Conservation (phyloP, 139 green algal species). For the Micromonas pusilla region DNA sequence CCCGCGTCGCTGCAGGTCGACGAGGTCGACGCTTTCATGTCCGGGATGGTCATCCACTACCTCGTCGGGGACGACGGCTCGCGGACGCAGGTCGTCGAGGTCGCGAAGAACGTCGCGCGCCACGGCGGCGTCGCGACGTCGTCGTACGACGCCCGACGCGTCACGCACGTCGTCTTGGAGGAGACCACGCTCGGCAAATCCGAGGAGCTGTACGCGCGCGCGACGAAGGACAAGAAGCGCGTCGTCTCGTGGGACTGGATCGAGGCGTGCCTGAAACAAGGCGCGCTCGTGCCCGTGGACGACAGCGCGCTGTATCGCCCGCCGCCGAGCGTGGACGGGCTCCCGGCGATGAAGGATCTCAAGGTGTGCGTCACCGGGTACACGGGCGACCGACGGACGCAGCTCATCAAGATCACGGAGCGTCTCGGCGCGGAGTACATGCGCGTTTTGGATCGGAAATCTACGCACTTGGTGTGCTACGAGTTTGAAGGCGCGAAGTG, state of each 20-base stretch:
- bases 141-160: not conserved
- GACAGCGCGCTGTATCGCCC: not conserved
- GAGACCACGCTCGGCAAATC: not conserved
- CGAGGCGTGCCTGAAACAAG: not conserved
- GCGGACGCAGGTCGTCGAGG: not conserved
- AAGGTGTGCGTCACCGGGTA: slow-evolving; percentile 6
- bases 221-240: slow-evolving; percentile 1
- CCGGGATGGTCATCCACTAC: not conserved
- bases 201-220: not conserved
- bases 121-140: not conserved
- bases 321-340: not conserved
- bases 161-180: not conserved
- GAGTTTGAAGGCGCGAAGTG: slow-evolving; percentile 8
- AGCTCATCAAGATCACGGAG: not conserved
- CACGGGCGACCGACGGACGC: not conserved
- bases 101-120: not conserved
- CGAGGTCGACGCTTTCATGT: not conserved
- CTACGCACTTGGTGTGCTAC: slow-evolving; percentile 13
- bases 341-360: not conserved
- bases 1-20: not conserved
- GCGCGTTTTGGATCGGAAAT: not conserved
- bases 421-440: not conserved
- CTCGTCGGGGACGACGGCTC: not conserved
- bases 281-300: not conserved
- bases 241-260: not conserved